phyloP scores from a whole-genome alignment of 345 rosid genomes.

The Lumnitzera littorea region DNA sequence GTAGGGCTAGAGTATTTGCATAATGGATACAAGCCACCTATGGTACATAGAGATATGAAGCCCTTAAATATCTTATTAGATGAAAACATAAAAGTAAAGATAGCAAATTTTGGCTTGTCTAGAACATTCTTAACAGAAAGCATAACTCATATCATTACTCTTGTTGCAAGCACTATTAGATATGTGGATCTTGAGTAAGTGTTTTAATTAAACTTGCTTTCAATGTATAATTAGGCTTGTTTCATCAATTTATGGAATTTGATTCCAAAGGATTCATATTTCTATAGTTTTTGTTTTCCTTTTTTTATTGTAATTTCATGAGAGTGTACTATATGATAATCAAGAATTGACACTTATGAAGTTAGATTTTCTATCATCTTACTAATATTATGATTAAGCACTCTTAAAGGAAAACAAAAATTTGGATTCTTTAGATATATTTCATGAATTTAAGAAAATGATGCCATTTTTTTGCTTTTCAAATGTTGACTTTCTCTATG shows the following conservation, averaged over 20 bases:
- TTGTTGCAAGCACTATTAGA: slow-evolving; percentile 26
- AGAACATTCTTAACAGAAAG: slow-evolving; percentile 11
- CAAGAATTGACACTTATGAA: too few relatives aligned
- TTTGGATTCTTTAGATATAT: too few relatives aligned
- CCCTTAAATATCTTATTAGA: slow-evolving; percentile 17
- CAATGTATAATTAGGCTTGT: background rate
- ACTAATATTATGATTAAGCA: too few relatives aligned
- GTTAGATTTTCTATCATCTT: too few relatives aligned
- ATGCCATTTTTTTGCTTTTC: background rate
- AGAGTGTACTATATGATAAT: too few relatives aligned
- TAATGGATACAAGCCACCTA: slow-evolving; percentile 22
- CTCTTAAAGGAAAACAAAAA: too few relatives aligned
- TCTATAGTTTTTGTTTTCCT: background rate
- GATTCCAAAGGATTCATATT: background rate
- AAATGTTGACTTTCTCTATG: background rate
- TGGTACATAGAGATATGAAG: slow-evolving; percentile 23
- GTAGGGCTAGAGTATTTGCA: slow-evolving; percentile 18
- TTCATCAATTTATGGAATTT: too few relatives aligned
- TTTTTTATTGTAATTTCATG: too few relatives aligned
- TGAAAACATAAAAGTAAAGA: slow-evolving; percentile 18
- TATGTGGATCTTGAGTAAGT: slow-evolving; percentile 3
- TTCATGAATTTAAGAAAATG: too few relatives aligned
- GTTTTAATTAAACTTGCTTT: background rate
- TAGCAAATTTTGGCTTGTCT: slow-evolving; percentile 21
- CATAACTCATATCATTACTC: slow-evolving; percentile 17